phyloP scores from a whole-genome alignment of 1,139 yeast species.

The Hemisphaericaspora xylanilytica region DNA sequence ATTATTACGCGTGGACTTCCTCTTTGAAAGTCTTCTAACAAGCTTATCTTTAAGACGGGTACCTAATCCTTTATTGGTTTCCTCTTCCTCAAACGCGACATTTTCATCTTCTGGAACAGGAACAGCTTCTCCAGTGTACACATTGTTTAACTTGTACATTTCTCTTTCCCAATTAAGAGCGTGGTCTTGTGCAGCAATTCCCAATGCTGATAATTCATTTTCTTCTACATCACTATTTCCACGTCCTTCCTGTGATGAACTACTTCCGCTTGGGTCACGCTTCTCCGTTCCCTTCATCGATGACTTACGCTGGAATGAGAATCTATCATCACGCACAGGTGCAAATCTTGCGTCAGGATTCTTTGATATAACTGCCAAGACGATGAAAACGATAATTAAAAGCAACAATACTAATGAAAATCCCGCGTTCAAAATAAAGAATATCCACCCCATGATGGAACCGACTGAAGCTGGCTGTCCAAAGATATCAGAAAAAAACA shows the following conservation, averaged over 20 bases:
- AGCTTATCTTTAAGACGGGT: constrained; percentile 13
- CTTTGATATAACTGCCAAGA: constrained; percentile 58
- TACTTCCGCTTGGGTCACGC: not conserved
- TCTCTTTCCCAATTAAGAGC: constrained; percentile 67
- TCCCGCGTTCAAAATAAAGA: constrained; percentile 75
- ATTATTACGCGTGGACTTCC: constrained; percentile 10
- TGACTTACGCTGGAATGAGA: constrained; percentile 68
- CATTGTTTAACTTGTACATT: constrained; percentile 47
- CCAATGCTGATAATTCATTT: constrained; percentile 65
- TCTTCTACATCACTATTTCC: constrained; percentile 18
- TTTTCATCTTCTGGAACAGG: not conserved
- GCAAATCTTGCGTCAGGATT: constrained; percentile 83
- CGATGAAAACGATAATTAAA: constrained; percentile 57
- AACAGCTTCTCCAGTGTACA: not conserved
- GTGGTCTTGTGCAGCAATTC: constrained; percentile 72
- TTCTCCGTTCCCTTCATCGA: constrained; percentile 21
- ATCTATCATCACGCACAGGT: constrained; percentile 81
- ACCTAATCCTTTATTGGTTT: constrained; percentile 10
- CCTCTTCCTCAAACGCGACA: constrained; percentile 21
- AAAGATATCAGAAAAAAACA: constrained; percentile 71
- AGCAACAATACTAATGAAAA: constrained; percentile 64
- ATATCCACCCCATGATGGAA: constrained; percentile 79
- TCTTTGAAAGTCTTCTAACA: constrained; percentile 23
- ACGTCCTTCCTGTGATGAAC: not conserved
- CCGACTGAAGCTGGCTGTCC: constrained; percentile 66